phyloP scores from a whole-genome alignment of 2,329 filamentous ascomycete genomes.

The Beauveria bassiana region DNA sequence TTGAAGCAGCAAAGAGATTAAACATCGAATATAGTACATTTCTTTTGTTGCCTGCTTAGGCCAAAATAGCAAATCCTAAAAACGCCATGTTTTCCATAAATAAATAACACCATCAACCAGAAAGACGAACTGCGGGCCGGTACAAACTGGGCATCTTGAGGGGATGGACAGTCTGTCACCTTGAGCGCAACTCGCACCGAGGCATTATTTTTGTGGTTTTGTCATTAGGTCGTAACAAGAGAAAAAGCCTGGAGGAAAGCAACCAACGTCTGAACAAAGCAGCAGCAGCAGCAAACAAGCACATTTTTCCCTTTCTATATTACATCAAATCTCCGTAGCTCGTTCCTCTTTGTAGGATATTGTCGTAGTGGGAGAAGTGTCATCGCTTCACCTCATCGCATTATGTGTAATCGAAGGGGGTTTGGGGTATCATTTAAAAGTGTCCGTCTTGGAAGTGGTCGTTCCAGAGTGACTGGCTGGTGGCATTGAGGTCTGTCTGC shows the following conservation, averaged over 20 bases:
- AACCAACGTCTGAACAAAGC: not conserved
- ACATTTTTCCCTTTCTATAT: conserved; percentile 7
- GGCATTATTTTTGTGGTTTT: conserved; percentile 10
- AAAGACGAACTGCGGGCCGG: not conserved
- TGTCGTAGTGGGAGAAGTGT: not conserved
- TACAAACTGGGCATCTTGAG: not conserved
- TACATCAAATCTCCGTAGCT: conserved; percentile 7
- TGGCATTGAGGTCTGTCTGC: conserved; percentile 19
- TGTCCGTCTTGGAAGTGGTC: conserved; percentile 23
- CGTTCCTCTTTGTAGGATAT: conserved; percentile 5
- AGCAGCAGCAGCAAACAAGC: conserved; percentile 2
- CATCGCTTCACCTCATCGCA: conserved; percentile 8
- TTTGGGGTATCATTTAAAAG: conserved; percentile 25
- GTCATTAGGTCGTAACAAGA: conserved; percentile 24
- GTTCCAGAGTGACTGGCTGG: conserved; percentile 23
- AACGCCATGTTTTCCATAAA: conserved; percentile 3
- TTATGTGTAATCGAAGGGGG: conserved; percentile 1
- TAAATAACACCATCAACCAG: conserved; percentile 2
- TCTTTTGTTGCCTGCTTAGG: conserved; percentile 1
- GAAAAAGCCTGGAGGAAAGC: conserved; percentile 4
- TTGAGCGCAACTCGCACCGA: not conserved
- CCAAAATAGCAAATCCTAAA: not conserved
- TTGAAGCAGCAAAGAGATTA: not conserved
- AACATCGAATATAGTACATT: not conserved
- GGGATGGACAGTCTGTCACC: not conserved